phyloP scores from a whole-genome alignment of 257 asterid genomes.

The Fraxinus quadrangulata region DNA sequence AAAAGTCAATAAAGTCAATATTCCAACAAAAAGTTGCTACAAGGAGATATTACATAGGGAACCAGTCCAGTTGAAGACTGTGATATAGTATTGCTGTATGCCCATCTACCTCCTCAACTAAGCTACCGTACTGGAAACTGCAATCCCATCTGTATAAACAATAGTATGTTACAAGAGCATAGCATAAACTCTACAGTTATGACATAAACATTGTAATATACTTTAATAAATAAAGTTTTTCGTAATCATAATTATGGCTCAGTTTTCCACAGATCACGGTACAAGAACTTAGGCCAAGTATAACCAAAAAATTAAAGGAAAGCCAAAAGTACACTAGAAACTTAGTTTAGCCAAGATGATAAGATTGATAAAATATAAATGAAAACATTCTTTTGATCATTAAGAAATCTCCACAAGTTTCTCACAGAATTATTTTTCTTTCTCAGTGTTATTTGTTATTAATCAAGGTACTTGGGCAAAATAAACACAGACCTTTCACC shows the following conservation, averaged over 20 bases:
- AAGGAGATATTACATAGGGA: slow-evolving; percentile 43
- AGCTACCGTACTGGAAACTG: slow-evolving; percentile 65
- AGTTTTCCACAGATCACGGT: slow-evolving; percentile 2
- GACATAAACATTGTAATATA: neutral
- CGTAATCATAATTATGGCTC: neutral
- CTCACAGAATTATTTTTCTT: neutral
- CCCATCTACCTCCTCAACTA: slow-evolving; percentile 68
- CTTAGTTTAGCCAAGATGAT: slow-evolving; percentile 10
- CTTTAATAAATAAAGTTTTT: neutral
- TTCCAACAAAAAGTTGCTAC: neutral
- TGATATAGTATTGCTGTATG: slow-evolving; percentile 62
- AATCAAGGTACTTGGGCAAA: slow-evolving; percentile 18
- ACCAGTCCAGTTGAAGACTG: slow-evolving; percentile 59
- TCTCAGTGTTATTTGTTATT: neutral
- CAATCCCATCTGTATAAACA: slow-evolving; percentile 78
- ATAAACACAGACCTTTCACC: neutral
- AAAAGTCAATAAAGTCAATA: neutral
- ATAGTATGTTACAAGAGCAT: slow-evolving; percentile 22
- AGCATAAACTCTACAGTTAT: neutral
- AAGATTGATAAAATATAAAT: neutral
- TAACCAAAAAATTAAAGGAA: neutral
- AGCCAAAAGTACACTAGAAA: neutral
- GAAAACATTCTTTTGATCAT: neutral
- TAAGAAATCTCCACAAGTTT: neutral
- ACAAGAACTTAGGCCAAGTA: neutral